Base-by-base conservation (phyloP, 2,329 filamentous ascomycete genomes). In the Leptographium lundbergii region DNA sequence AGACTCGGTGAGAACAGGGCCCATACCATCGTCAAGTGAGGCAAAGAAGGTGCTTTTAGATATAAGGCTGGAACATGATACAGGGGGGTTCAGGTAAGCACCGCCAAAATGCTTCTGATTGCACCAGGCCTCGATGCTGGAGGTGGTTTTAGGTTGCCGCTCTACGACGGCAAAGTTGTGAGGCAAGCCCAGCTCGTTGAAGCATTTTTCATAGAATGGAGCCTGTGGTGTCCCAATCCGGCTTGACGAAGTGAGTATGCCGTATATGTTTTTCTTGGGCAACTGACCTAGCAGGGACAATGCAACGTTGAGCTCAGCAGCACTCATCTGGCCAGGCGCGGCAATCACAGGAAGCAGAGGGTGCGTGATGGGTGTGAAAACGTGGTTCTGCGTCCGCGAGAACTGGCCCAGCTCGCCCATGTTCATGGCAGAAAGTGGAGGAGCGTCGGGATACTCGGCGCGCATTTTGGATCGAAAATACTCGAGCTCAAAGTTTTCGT, bases 401-500 rank as follows among this genome's bases (percentile, higher is more conserved):
- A 95, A 81, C 68, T 95, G 89, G 13, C 90, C 90, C n/a, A 84
- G 82, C 65, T 89, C 85, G 29, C 88, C 88, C 88, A 94, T 94
- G 70, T 94, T 94, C 64, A 95, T 82, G 7, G 87, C 89, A 2
- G 89, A 94, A 39, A 95, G 77, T 0, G 88, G 87, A 11, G 89
- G 88, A 10, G 79, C 77, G 62, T 86, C 78, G 0, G 86, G 80
- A 63, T 87, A 85, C 62, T 86, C 82, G 34, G 80, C 75, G 66
- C 84, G 84, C 68, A 94, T 85, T 63, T 84, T 81, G 13, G 88
- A 90, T 34, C 89, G 85, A 72, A 95, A 95, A 71, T 91, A 91
- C 70, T 95, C 90, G 39, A 95, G 79, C 73, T 95, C 89, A 68
- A 95, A 94, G 71, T 95, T 94, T 66, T 91, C 89, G 67, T 91